A percentile compares a stretch with the other conserved stretches of the same genome.
phyloP scores from a whole-genome alignment of 78 protist genomes.

The Protostelium mycophagum region DNA sequence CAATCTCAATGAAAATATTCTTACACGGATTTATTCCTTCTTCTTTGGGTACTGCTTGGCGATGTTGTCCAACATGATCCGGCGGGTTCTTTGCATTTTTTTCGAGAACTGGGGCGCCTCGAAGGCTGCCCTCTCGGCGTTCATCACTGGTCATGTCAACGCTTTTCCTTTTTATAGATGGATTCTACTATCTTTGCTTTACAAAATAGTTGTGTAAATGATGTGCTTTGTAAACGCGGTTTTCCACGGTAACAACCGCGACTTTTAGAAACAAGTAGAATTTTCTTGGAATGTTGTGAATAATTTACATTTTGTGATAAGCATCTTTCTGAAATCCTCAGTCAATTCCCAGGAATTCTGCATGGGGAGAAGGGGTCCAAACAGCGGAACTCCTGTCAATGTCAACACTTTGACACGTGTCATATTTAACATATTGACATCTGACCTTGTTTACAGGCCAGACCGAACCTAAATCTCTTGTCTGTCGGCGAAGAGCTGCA shows the following conservation, averaged over 20 bases:
- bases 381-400: neutral
- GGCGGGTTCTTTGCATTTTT: constrained; percentile 52
- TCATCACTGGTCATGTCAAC: constrained; percentile 15
- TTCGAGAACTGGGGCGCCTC: constrained; percentile 41
- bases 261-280: no score
- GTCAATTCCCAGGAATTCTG: neutral
- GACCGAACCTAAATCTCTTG: neutral
- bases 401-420: neutral
- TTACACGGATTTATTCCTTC: neutral
- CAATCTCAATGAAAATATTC: no score
- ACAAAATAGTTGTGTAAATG: no score
- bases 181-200: no score
- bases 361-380: neutral
- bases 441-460: neutral
- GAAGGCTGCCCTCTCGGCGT: constrained; percentile 53
- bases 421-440: no score
- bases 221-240: no score
- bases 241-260: no score
- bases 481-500: neutral
- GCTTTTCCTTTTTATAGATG: neutral
- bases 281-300: no score
- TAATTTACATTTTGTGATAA: neutral
- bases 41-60: neutral
- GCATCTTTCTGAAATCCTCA: neutral
- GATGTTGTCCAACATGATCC: constrained; percentile 10